phyloP scores from a whole-genome alignment of 140 eudicot species.

The Bidens hawaiensis region DNA sequence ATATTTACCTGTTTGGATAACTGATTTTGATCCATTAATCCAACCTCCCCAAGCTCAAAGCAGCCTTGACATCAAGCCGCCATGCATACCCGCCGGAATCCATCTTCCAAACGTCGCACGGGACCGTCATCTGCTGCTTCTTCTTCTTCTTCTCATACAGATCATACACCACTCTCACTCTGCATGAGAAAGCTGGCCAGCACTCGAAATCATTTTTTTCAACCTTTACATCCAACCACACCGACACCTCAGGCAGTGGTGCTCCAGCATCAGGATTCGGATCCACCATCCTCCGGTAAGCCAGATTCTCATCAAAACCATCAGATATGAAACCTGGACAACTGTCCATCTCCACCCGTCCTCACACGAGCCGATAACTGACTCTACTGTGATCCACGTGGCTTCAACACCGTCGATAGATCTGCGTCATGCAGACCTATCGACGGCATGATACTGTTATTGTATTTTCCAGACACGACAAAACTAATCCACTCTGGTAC shows the following conservation, averaged over 20 bases:
- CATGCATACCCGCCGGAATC: constrained; percentile 70
- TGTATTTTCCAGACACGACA: not conserved
- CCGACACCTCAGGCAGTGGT: constrained; percentile 24
- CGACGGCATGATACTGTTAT: not conserved
- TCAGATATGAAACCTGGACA: constrained; percentile 75
- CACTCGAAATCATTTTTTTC: constrained; percentile 13
- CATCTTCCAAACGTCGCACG: constrained; percentile 87
- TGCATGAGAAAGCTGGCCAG: constrained; percentile 64
- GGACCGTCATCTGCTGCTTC: constrained; percentile 41
- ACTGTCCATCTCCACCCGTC: constrained; percentile 45
- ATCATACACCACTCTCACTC: constrained; percentile 47
- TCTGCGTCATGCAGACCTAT: constrained; percentile 31
- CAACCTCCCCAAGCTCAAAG: constrained; percentile 61
- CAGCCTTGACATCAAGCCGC: constrained; percentile 74
- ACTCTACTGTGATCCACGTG: constrained; percentile 48
- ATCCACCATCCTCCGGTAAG: constrained; percentile 55
- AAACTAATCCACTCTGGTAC: constrained; percentile 26
- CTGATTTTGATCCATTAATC: constrained; percentile 9
- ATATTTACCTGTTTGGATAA: constrained; percentile 21
- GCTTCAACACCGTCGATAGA: constrained; percentile 28
- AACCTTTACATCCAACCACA: constrained; percentile 41
- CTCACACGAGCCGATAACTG: constrained; percentile 37
- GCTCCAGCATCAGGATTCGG: not conserved
- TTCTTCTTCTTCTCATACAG: constrained; percentile 20
- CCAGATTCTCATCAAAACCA: constrained; percentile 41